Percentiles rank a stretch among this genome's conserved stretches.
These are phyloP conservation scores for Ustilago crameri DNA, from an alignment of 1,284 basidiomycete species.

Conservation along the genomic window DNA sequence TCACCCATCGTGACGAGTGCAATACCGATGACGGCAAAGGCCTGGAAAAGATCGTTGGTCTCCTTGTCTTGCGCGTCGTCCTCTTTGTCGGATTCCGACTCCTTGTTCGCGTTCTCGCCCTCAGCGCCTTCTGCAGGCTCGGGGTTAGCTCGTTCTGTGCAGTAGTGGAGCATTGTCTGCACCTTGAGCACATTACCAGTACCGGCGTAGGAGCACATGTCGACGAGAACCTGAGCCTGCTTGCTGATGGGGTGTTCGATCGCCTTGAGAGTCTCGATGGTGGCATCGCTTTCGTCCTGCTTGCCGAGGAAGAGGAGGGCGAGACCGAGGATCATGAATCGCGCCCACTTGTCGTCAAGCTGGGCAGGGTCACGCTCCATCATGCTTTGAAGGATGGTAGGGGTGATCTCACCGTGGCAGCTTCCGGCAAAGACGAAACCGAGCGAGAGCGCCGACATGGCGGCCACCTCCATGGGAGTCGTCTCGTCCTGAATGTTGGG, in stretches of 20 bases:
- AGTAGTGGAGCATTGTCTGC: slow-evolving; percentile 90
- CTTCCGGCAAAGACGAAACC: slow-evolving; percentile 97
- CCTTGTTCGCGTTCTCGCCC: slow-evolving; percentile 46
- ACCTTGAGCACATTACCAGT: slow-evolving; percentile 96
- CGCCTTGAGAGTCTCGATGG: slow-evolving; percentile 91
- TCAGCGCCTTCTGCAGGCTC: slow-evolving; percentile 67
- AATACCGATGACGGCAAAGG: slow-evolving; percentile 93
- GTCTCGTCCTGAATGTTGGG: slow-evolving; percentile 66
- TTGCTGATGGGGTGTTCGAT: slow-evolving; percentile 93
- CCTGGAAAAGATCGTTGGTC: slow-evolving; percentile 85
- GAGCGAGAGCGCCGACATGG: slow-evolving; percentile 85
- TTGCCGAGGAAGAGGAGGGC: slow-evolving; percentile 85
- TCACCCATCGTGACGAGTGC: slow-evolving; percentile 98
- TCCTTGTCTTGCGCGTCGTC: slow-evolving; percentile 70
- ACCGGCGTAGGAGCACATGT: slow-evolving; percentile 93
- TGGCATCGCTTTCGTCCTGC: slow-evolving; percentile 82
- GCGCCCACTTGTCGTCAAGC: slow-evolving; percentile 79
- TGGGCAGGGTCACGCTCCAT: slow-evolving; percentile 73
- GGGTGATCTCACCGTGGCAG: slow-evolving; percentile 91
- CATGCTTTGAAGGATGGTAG: slow-evolving; percentile 87
- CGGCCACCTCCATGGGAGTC: slow-evolving; percentile 85
- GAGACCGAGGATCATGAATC: slow-evolving; percentile 89
- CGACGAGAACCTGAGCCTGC: slow-evolving; percentile 90
- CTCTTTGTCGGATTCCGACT: slow-evolving; percentile 35
- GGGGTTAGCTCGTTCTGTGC: slow-evolving; percentile 84